A percentile compares a stretch with the other conserved stretches of the same genome.
Conservation (phyloP, 495 filamentous ascomycete genomes). For the Penicillium taxi region DNA sequence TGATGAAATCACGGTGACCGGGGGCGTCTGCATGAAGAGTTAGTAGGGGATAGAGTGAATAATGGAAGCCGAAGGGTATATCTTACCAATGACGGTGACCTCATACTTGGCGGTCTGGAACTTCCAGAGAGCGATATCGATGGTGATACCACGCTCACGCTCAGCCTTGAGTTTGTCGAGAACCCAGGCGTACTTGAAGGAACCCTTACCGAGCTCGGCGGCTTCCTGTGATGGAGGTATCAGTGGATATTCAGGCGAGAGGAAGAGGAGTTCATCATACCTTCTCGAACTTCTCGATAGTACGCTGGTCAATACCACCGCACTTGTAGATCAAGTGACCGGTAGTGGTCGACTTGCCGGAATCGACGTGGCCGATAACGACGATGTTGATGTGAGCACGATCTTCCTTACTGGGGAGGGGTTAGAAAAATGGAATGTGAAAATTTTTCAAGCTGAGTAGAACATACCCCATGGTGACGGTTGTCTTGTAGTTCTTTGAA, state of each 20-base stretch:
- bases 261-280: too few relatives aligned
- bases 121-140: conserved; percentile 99
- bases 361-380: conserved; percentile 99
- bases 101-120: conserved; percentile 99
- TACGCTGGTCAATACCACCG: conserved; percentile 99
- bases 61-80: background rate
- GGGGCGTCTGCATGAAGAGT: conserved; percentile 69
- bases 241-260: too few relatives aligned
- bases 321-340: conserved; percentile 99
- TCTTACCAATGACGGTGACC: conserved; percentile 95
- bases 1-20: conserved; percentile 99
- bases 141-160: conserved; percentile 99
- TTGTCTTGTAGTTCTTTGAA: conserved; percentile 41
- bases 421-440: conserved; percentile 11
- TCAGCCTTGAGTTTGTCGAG: conserved; percentile 99
- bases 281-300: conserved; percentile 99
- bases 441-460: too few relatives aligned
- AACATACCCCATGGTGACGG: conserved; percentile 48
- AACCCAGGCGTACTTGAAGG: conserved; percentile 99
- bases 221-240: conserved; percentile 65
- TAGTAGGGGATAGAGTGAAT: conserved; percentile 9
- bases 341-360: conserved; percentile 98
- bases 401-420: conserved; percentile 61
- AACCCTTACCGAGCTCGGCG: conserved; percentile 98
- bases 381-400: conserved; percentile 94